Percentiles rank a stretch among this genome's conserved stretches.
Conservation (phyloP, 306 rosid species). For the Dalbergia cultrata region DNA sequence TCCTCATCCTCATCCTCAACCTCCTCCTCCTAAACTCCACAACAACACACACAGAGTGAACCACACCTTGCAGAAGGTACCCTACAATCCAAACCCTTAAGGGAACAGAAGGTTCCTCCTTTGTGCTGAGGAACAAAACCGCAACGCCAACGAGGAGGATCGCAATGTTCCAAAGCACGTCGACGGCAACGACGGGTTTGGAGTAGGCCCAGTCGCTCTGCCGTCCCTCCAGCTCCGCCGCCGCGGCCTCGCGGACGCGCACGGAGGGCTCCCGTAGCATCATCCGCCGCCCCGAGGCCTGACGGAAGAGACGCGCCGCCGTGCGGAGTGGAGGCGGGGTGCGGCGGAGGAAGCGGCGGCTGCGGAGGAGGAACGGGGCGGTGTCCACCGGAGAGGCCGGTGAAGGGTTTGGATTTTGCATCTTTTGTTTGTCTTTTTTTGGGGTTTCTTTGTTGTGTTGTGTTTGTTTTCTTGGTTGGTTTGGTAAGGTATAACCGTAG, state of each 20-base stretch:
- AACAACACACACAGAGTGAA: constrained; percentile 71
- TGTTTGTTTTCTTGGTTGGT: neutral
- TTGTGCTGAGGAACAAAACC: constrained; percentile 59
- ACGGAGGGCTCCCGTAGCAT: constrained; percentile 80
- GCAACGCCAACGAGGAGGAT: constrained; percentile 55
- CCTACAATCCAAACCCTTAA: constrained; percentile 85
- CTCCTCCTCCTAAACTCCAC: constrained; percentile 60
- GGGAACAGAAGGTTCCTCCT: constrained; percentile 76
- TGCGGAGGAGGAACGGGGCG: constrained; percentile 68
- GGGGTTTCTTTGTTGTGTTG: neutral
- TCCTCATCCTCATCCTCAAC: constrained; percentile 39
- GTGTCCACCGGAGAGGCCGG: constrained; percentile 55
- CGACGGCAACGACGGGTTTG: constrained; percentile 69
- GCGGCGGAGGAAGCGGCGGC: constrained; percentile 62
- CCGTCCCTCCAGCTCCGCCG: constrained; percentile 84
- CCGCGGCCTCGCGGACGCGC: constrained; percentile 81
- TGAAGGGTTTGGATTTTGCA: constrained; percentile 55
- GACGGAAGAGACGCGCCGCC: constrained; percentile 71
- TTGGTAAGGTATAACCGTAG: no score
- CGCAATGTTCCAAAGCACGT: constrained; percentile 77
- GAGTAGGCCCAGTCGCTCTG: constrained; percentile 83
- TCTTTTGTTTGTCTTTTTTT: neutral
- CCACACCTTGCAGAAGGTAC: constrained; percentile 61
- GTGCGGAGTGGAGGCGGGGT: constrained; percentile 60
- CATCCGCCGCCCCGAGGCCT: constrained; percentile 74